A percentile compares a stretch with the other conserved stretches of the same genome.
Evolutionary conservation across 2,329 filamentous ascomycete genomes (phyloP).

Genomic region (Penicillium occitanis): DNA sequence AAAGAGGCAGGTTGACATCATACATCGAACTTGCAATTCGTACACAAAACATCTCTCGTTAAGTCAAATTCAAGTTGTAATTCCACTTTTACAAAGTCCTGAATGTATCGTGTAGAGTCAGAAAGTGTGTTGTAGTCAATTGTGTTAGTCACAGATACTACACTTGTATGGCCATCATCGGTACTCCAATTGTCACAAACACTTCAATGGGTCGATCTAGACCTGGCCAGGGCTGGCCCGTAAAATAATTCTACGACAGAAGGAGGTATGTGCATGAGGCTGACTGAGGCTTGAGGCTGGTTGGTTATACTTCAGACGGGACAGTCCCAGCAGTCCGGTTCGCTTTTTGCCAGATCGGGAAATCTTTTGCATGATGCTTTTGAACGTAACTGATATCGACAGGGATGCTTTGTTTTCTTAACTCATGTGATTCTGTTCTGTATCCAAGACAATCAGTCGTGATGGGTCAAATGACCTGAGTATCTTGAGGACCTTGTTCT

Average conservation of each 20-base stretch:
- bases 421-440: too few relatives aligned
- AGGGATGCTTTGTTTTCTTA: background rate
- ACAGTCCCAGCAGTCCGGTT: conserved; percentile 1
- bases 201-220: background rate
- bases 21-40: conserved; percentile 1
- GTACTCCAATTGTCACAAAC: background rate
- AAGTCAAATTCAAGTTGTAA: background rate
- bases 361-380: background rate
- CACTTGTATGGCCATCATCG: background rate
- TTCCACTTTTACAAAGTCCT: too few relatives aligned
- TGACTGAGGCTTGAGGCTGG: background rate
- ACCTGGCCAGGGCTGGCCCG: background rate
- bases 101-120: background rate
- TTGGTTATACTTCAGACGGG: background rate
- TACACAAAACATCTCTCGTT: background rate
- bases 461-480: background rate
- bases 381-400: conserved; percentile 4
- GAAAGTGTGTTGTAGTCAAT: background rate
- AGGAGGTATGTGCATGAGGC: background rate
- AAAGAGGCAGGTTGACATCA: conserved; percentile 20
- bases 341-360: background rate
- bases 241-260: background rate
- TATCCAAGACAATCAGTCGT: background rate
- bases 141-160: background rate
- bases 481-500: background rate